These are phyloP conservation scores for Apophysomyces elegans DNA, from an alignment of 371 early-diverging fungal species.

Conservation along the genomic window DNA sequence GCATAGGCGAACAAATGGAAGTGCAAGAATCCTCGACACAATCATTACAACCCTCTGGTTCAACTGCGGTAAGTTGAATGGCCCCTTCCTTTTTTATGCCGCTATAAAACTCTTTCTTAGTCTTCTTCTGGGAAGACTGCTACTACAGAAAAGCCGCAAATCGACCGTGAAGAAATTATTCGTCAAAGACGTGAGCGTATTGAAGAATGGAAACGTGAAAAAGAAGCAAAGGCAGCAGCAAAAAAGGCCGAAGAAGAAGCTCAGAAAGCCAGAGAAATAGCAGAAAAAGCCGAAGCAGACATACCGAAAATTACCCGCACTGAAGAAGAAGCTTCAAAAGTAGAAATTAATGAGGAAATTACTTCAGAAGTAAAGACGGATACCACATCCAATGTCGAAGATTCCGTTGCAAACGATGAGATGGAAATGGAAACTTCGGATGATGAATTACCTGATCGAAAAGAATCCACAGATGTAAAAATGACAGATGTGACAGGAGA, in stretches of 20 bases:
- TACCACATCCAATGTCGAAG: not conserved
- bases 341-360: conserved; percentile 46
- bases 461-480: conserved; percentile 25
- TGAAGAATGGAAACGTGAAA: conserved; percentile 72
- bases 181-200: conserved; percentile 72
- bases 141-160: conserved; percentile 13
- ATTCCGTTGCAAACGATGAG: conserved; percentile 10
- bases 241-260: conserved; percentile 29
- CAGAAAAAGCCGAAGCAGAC: conserved; percentile 22
- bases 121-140: conserved; percentile 12
- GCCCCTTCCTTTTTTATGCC: too few species aligned
- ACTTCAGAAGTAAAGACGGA: conserved; percentile 19
- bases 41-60: not conserved
- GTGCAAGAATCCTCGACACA: not conserved
- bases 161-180: conserved; percentile 62
- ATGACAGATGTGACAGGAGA: conserved; percentile 13
- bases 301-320: conserved; percentile 30
- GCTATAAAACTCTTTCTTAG: not conserved
- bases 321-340: not conserved
- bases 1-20: conserved; percentile 6
- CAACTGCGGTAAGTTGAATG: not conserved
- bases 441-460: conserved; percentile 32
- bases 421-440: conserved; percentile 24
- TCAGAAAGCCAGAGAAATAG: conserved; percentile 16
- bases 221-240: conserved; percentile 47